Base-by-base conservation (phyloP, 2,329 filamentous ascomycete species). In the Zasmidium citrigriseum region DNA sequence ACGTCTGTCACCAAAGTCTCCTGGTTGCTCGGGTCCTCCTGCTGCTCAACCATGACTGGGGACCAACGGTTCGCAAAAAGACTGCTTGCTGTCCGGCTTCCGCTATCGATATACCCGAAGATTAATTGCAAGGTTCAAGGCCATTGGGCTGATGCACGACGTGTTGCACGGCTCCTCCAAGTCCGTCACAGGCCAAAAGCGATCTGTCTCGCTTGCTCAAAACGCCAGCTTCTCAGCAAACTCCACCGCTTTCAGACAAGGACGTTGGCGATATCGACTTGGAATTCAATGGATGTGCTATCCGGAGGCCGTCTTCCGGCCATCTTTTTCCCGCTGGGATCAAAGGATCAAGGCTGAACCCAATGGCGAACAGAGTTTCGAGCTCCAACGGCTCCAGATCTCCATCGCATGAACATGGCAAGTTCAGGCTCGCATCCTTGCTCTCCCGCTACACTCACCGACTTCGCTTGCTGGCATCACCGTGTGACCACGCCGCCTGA, bases 101-200 rank as follows among this genome's bases (percentile, higher is more conserved):
- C 34, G 34, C 46, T 46, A 53, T 53, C 51, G 38, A 53, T 46
- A 41, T 53, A 44, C 51, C 45, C 51, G 34, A 45, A 44, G 24
- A 53, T 53, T 53, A 53, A 53, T 53, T 46, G 51, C 51, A 53
- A 53, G 51, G 51, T 46, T 53, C 51, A 53, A 18, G 38, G 38
- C 51, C 34, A 41, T 41, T 41, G 34, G 34, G 16, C 5, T n/a
- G 7, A 10, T n/a, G 34, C 34, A n/a, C 4, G 14, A 41, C 34
- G 34, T 41, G 18, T 41, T 41, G 34, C 4, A 16, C 34, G 34
- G 34, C 34, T 41, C 34, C 14, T 41, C 27, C 34, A 41, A 41
- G 34, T 41, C 34, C 34, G 34, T 41, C 34, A n/a, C 34, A 7
- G 14, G 34, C 34, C 34, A n/a, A 41, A n/a, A 41, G 12, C 18